A percentile compares a stretch with the other conserved stretches of the same genome.
phyloP scores from a whole-genome alignment of 2,329 filamentous ascomycete genomes.

The Apiospora kogelbergensis region DNA sequence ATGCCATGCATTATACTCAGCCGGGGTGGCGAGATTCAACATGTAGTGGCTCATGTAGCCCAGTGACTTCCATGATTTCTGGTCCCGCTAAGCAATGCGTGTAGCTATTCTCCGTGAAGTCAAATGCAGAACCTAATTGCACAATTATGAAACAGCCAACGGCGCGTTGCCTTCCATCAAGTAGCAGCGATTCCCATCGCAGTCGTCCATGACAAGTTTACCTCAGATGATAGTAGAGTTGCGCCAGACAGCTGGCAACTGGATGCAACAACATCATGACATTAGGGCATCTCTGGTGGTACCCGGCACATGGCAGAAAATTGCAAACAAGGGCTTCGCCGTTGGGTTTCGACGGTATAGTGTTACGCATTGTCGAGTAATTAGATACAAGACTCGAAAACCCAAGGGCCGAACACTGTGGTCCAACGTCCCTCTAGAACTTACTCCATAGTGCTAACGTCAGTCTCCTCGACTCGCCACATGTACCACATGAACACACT shows the following conservation, averaged over 20 bases:
- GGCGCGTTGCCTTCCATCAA: background rate
- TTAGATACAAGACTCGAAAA: background rate
- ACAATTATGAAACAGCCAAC: background rate
- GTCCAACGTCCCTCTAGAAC: background rate
- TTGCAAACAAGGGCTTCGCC: background rate
- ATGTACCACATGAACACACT: conserved; percentile 98
- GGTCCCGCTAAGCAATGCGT: background rate
- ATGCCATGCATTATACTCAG: background rate
- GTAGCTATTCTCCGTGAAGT: background rate
- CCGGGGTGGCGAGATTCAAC: background rate
- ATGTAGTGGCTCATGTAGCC: background rate
- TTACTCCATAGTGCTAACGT: conserved; percentile 58
- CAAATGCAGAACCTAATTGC: background rate
- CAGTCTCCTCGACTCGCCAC: conserved; percentile 84
- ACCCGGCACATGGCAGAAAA: background rate
- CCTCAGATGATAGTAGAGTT: background rate
- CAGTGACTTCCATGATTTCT: background rate
- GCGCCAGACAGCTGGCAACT: background rate
- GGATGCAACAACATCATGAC: background rate
- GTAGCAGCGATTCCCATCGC: background rate
- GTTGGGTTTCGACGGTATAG: background rate
- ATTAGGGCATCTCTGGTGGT: background rate
- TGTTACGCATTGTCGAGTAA: background rate
- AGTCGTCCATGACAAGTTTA: no score
- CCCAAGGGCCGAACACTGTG: background rate